Conservation (phyloP, 1,139 yeast genomes). For the Debaryomycetaceae sp. region DNA sequence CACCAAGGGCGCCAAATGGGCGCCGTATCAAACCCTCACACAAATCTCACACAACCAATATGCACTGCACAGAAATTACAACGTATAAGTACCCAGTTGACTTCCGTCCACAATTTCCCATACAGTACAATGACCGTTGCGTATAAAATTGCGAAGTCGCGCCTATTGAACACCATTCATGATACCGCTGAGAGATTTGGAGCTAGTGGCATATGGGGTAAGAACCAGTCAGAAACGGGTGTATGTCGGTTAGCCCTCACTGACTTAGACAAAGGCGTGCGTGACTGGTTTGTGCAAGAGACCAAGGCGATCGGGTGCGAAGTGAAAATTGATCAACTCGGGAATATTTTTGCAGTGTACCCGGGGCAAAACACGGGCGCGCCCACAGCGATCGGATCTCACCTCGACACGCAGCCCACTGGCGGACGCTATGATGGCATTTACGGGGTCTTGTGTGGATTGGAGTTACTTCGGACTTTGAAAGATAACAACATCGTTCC, state of each 20-base stretch:
- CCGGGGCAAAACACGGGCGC: conserved; percentile 50
- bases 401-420: conserved; percentile 74
- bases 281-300: conserved; percentile 63
- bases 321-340: conserved; percentile 57
- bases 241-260: conserved; percentile 58
- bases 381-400: conserved; percentile 71
- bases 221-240: conserved; percentile 53
- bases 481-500: conserved; percentile 56
- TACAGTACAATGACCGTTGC: conserved; percentile 4
- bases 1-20: too few species aligned
- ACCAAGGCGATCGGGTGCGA: conserved; percentile 51
- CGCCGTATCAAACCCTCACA: too few species aligned
- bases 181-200: conserved; percentile 57
- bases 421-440: conserved; percentile 77
- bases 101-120: neutral
- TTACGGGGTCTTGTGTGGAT: conserved; percentile 62
- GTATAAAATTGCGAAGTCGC: conserved; percentile 17
- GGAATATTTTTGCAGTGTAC: conserved; percentile 61
- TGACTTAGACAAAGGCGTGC: conserved; percentile 60
- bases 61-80: too few species aligned
- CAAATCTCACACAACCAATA: too few species aligned
- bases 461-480: conserved; percentile 62
- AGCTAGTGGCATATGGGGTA: conserved; percentile 60
- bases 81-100: too few species aligned
- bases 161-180: conserved; percentile 55